These are phyloP conservation scores for Mariannaea sp. DNA, from an alignment of 2,329 filamentous ascomycete species.

Conservation along the genomic window DNA sequence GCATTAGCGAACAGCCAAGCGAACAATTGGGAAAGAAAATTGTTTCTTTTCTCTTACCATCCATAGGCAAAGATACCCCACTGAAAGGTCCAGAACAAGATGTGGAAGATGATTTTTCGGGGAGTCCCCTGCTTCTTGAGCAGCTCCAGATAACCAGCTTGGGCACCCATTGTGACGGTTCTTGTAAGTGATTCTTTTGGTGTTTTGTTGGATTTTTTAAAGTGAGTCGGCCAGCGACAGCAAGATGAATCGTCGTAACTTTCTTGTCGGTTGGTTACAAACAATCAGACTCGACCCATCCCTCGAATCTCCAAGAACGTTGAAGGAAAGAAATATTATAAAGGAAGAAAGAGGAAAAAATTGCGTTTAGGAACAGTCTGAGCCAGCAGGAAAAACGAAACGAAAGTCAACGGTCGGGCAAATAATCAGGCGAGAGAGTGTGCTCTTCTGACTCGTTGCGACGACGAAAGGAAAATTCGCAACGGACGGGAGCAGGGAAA, in stretches of 20 bases:
- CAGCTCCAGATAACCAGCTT: slow-evolving; percentile 50
- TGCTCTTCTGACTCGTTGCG: slow-evolving; percentile 26
- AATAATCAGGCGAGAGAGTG: slow-evolving; percentile 16
- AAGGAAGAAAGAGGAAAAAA: slow-evolving; percentile 24
- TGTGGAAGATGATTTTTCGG: slow-evolving; percentile 76
- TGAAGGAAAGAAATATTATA: too few relatives aligned
- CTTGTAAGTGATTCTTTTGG: too few relatives aligned
- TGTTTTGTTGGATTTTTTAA: neutral
- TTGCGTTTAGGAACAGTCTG: slow-evolving; percentile 54
- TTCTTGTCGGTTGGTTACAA: neutral
- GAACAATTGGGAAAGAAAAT: neutral
- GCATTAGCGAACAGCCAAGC: slow-evolving; percentile 3
- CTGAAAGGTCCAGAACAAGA: slow-evolving; percentile 81
- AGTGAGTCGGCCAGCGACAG: slow-evolving; percentile 20
- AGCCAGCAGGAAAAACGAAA: slow-evolving; percentile 59
- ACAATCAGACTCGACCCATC: neutral
- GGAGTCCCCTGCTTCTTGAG: slow-evolving; percentile 69
- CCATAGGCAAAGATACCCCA: slow-evolving; percentile 79
- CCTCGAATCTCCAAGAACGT: slow-evolving; percentile 8
- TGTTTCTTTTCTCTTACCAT: slow-evolving; percentile 69
- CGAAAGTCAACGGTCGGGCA: slow-evolving; percentile 29
- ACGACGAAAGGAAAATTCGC: slow-evolving; percentile 27
- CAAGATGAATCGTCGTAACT: slow-evolving; percentile 19
- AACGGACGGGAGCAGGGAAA: slow-evolving; percentile 22
- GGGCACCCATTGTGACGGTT: slow-evolving; percentile 43